phyloP scores from a whole-genome alignment of 169 alveolate species.

The Miamiensis avidus region DNA sequence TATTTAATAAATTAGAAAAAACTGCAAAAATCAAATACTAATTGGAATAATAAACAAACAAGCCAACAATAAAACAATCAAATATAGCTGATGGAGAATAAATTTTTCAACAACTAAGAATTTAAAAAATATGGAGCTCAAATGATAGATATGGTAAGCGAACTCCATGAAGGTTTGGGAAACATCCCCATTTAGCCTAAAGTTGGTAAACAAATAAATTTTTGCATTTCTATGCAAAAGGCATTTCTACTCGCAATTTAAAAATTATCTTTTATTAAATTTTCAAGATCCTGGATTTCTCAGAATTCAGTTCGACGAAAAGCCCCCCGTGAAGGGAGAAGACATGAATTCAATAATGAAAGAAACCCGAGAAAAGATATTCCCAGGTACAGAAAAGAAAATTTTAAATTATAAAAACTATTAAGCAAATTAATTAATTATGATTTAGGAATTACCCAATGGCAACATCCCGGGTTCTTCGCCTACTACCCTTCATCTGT shows the following conservation, averaged over 20 bases:
- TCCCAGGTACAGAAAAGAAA: neutral
- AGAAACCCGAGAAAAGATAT: conserved; percentile 3
- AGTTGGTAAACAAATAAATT: neutral
- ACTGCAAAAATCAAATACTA: too few species aligned
- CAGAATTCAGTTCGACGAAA: neutral
- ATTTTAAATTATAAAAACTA: too few species aligned
- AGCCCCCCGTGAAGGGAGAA: conserved; percentile 9
- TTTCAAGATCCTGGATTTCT: neutral
- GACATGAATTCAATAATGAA: neutral
- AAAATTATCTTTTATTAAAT: neutral
- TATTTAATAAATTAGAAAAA: too few species aligned
- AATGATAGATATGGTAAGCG: conserved; percentile 14
- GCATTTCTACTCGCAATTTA: neutral
- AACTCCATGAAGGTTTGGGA: conserved; percentile 10
- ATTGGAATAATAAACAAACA: too few species aligned
- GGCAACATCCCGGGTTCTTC: conserved; percentile 47
- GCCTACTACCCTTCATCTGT: conserved; percentile 42
- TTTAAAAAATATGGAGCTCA: conserved; percentile 1
- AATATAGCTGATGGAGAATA: too few species aligned
- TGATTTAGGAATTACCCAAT: conserved; percentile 21
- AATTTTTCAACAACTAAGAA: conserved; percentile 14
- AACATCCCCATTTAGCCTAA: conserved; percentile 2
- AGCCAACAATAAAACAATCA: too few species aligned
- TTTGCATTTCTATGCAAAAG: too few species aligned
- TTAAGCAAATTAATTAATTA: too few species aligned